phyloP scores from a whole-genome alignment of 1,139 yeast genomes.

The Geotrichum aggregatum region DNA sequence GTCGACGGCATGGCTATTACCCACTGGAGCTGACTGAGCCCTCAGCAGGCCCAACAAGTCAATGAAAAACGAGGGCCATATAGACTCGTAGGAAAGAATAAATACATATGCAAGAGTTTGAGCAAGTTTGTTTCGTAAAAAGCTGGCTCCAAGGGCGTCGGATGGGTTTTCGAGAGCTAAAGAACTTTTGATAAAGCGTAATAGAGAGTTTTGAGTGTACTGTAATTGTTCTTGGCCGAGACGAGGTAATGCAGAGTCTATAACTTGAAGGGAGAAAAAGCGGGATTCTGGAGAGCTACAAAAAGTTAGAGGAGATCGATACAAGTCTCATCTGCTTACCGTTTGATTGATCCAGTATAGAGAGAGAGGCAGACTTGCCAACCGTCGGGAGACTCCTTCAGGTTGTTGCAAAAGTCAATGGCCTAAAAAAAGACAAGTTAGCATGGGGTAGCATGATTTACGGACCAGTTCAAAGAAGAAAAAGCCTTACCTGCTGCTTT shows the following conservation, averaged over 20 bases:
- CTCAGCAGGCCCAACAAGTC: conserved; percentile 47
- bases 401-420: conserved; percentile 66
- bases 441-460: no score
- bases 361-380: conserved; percentile 72
- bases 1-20: conserved; percentile 57
- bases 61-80: conserved; percentile 64
- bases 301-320: conserved; percentile 15
- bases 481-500: conserved; percentile 53
- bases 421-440: conserved; percentile 53
- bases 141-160: conserved; percentile 32
- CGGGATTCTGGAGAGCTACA: conserved; percentile 41
- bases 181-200: neutral
- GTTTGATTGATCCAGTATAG: conserved; percentile 43
- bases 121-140: conserved; percentile 73
- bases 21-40: conserved; percentile 29
- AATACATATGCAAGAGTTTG: conserved; percentile 70
- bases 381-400: conserved; percentile 73
- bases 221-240: conserved; percentile 49
- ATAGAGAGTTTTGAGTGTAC: conserved; percentile 42
- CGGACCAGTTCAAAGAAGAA: neutral
- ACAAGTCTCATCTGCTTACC: conserved; percentile 13
- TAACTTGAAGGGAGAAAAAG: conserved; percentile 78
- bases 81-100: conserved; percentile 56
- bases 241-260: conserved; percentile 58
- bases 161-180: neutral